phyloP scores from a whole-genome alignment of 805 yeast species.

The Yarrowia divulgata region DNA sequence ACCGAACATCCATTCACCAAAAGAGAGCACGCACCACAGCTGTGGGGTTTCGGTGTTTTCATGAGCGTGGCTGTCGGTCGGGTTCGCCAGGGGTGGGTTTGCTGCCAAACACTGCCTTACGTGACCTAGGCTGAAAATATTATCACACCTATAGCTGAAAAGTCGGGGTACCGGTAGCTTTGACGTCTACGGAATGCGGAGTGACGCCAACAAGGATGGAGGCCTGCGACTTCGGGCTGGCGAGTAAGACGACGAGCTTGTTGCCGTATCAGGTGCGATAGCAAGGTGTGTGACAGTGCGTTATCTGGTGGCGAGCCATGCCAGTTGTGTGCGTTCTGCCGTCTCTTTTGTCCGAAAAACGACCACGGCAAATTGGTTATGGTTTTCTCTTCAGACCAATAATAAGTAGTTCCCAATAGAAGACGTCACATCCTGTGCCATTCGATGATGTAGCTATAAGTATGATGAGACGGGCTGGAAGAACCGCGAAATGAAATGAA shows the following conservation, averaged over 20 bases:
- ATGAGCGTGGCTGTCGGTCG: neutral
- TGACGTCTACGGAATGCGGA: constrained; percentile 24
- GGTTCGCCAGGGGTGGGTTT: constrained; percentile 7
- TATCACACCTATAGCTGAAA: neutral
- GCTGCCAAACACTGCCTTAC: neutral
- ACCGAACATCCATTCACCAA: neutral
- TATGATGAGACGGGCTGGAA: neutral
- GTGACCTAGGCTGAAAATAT: neutral
- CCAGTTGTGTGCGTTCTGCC: neutral
- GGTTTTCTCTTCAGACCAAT: constrained; percentile 7
- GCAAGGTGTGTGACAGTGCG: neutral
- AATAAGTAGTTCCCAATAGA: neutral
- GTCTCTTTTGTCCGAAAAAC: neutral
- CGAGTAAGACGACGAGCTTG: constrained; percentile 1
- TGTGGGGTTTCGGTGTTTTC: constrained; percentile 6
- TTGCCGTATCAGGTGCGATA: too few relatives aligned
- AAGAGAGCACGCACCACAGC: constrained; percentile 27
- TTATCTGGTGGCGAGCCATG: neutral
- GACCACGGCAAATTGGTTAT: neutral
- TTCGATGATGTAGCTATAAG: too few relatives aligned
- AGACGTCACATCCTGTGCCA: neutral
- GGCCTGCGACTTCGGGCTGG: constrained; percentile 1
- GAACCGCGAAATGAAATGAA: neutral
- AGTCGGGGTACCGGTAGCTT: neutral
- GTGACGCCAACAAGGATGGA: constrained; percentile 1